Evolutionary conservation across 805 yeast species (phyloP), one percentile per base, ranked within the genome.

Genomic region (Candida nanaspora): DNA sequence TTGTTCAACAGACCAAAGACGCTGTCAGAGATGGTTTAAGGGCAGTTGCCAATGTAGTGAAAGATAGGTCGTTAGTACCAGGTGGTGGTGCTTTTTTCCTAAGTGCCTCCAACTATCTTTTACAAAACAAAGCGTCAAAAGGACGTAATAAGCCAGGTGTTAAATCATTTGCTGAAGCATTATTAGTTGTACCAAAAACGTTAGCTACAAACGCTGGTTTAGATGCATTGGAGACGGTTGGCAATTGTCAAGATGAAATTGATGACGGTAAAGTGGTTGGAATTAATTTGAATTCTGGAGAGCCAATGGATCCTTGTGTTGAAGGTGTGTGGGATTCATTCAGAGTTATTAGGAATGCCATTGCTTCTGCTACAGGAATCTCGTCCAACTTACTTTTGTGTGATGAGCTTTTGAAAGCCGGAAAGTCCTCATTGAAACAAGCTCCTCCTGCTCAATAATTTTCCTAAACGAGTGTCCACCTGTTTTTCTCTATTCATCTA

Each of bases 311-410:
- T 57, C 97, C 98, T 37, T 74, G 86, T 7, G 74, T 85, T 40
- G 96, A 86, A 58, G 98, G 98, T 46, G 78, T 93, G 43, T 93
- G 96, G 95, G 99, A 93, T 65, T 85, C 95, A 21, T 93, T 77
- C 69, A 73, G 98, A 50, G 98, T 93, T 31, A 68, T 93, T 45
- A 80, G 98, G 68, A 93, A 93, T 61, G 95, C 96, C 9, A 70
- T 93, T 40, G 79, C 88, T 38, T 81, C 95, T 35, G 96, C 98
- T 30, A 83, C 94, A 1, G 95, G 96, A 40, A 93, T 93, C 55
- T 91, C 98, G 1, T 81, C 93, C 47, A 93, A 93, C 60, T 68
- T 93, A 54, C 73, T 93, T 49, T 71, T 93, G 47, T 93, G 98
- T 70, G 99, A 93, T 66, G 98, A 93, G 66, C 72, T 93, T 49